Evolutionary conservation across 371 early-diverging fungal species (phyloP).

Genomic region (Mucor mucedo): DNA sequence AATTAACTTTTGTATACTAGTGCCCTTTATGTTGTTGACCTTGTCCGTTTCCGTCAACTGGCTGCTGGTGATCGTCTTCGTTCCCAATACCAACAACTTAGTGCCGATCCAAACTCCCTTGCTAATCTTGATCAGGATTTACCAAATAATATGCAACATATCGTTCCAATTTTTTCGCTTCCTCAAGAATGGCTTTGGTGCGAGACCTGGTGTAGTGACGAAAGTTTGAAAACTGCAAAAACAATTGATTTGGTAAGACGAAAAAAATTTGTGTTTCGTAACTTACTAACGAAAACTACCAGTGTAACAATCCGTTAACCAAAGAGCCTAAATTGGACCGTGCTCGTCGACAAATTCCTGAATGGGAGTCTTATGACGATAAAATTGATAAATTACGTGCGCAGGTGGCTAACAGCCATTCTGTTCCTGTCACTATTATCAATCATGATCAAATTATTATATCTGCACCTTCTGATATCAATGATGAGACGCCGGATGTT

Average conservation of each 20-base stretch:
- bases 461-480: not conserved
- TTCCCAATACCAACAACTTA: slow-evolving; percentile 90
- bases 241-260: slow-evolving; percentile 90
- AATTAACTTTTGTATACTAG: slow-evolving; percentile 27
- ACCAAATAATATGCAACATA: slow-evolving; percentile 93
- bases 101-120: slow-evolving; percentile 86
- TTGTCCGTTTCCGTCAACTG: slow-evolving; percentile 87
- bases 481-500: not conserved
- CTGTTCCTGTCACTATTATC: not conserved
- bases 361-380: slow-evolving; percentile 85
- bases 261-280: not conserved
- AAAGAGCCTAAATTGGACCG: slow-evolving; percentile 96
- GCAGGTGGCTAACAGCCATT: slow-evolving; percentile 7
- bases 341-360: slow-evolving; percentile 89
- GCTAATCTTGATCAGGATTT: slow-evolving; percentile 97
- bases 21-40: slow-evolving; percentile 93
- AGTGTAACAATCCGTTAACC: slow-evolving; percentile 97
- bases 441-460: slow-evolving; percentile 14
- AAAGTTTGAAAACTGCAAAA: slow-evolving; percentile 80
- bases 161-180: slow-evolving; percentile 89
- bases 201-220: slow-evolving; percentile 97
- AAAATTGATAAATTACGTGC: slow-evolving; percentile 61
- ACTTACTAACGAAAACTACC: not conserved
- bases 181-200: slow-evolving; percentile 98
- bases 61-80: slow-evolving; percentile 94